Conservation (phyloP, 345 rosid species). For the Euclidium syriacum region DNA sequence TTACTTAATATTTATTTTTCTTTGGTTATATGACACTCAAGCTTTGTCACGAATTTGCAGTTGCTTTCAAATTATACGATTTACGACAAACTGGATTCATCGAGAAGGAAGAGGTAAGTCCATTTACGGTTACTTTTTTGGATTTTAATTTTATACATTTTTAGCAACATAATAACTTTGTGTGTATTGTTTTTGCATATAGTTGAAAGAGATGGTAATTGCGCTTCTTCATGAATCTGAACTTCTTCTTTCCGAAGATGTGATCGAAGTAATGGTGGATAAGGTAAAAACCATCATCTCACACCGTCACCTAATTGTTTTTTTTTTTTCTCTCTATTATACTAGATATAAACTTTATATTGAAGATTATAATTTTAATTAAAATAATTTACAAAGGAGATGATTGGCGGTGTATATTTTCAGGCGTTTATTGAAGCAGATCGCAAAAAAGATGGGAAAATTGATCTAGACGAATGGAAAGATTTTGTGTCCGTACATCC, state of each 20-base stretch:
- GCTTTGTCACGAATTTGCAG: constrained; percentile 36
- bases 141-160: background rate
- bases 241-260: constrained; percentile 58
- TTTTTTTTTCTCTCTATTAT: background rate
- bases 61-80: constrained; percentile 83
- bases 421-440: constrained; percentile 80
- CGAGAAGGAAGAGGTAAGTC: constrained; percentile 76
- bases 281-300: constrained; percentile 38
- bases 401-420: background rate
- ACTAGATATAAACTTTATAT: background rate
- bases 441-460: constrained; percentile 63
- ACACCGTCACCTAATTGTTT: background rate
- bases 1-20: background rate
- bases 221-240: constrained; percentile 90
- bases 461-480: constrained; percentile 86
- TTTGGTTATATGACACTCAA: background rate
- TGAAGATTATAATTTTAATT: background rate
- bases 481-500: constrained; percentile 69
- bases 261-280: constrained; percentile 66
- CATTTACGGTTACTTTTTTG: background rate
- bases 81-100: constrained; percentile 82
- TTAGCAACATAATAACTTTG: background rate
- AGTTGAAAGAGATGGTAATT: constrained; percentile 90
- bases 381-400: background rate
- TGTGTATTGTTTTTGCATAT: background rate